Percentiles rank a stretch among this genome's conserved stretches.
Conservation (phyloP, 495 filamentous ascomycete species). For the Neurospora cerealis region DNA sequence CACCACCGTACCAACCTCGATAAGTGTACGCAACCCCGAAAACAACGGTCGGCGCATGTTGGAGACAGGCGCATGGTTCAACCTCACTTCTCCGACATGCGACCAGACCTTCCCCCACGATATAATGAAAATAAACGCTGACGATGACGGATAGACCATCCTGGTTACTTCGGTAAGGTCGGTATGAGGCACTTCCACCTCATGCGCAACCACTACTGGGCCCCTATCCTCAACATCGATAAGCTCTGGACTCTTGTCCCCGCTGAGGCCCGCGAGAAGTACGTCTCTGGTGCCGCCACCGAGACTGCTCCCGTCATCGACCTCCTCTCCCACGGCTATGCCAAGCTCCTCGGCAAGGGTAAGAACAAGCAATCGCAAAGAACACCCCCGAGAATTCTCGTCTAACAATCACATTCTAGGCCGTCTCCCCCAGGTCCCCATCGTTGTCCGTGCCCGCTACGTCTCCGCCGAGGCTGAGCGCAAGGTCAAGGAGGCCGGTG, state of each 20-base stretch:
- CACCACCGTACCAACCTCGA: conserved; percentile 29
- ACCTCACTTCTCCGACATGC: background rate
- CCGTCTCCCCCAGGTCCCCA: conserved; percentile 25
- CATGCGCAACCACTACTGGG: conserved; percentile 26
- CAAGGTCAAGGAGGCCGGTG: conserved; percentile 26
- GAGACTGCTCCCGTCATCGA: conserved; percentile 27
- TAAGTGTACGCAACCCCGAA: conserved; percentile 20
- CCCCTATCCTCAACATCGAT: conserved; percentile 27
- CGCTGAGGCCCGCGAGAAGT: conserved; percentile 24
- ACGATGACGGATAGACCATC: conserved; percentile 20
- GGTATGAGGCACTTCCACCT: conserved; percentile 29
- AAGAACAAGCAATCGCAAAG: conserved; percentile 1
- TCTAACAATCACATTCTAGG: conserved; percentile 8
- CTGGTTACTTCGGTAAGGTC: conserved; percentile 31
- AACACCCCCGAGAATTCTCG: background rate
- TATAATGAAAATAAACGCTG: conserved; percentile 4
- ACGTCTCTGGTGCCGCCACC: conserved; percentile 21
- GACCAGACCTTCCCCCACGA: background rate
- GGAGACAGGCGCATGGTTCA: background rate
- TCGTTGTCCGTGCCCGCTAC: conserved; percentile 25
- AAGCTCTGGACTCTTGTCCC: conserved; percentile 29
- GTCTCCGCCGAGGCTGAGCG: conserved; percentile 28
- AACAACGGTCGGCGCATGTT: background rate
- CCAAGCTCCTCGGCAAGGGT: conserved; percentile 30
- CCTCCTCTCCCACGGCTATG: conserved; percentile 27